Evolutionary conservation across 2,329 filamentous ascomycete genomes (phyloP).

Genomic region (Fusarium protoensiforme): DNA sequence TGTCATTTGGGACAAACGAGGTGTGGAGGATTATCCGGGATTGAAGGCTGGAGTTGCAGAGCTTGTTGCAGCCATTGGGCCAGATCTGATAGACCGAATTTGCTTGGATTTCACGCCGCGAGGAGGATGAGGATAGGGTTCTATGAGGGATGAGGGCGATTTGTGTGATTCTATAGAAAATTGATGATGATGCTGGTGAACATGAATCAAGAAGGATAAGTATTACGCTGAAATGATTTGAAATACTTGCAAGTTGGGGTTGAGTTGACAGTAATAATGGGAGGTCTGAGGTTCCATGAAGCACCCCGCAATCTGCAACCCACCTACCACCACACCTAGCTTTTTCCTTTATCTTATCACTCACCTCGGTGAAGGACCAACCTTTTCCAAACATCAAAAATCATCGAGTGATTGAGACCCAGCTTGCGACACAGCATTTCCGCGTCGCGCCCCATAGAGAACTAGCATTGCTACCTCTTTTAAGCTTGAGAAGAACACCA

Average conservation of each 20-base stretch:
- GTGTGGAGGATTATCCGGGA: constrained; percentile 59
- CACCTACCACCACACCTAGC: constrained; percentile 29
- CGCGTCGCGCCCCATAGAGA: not conserved
- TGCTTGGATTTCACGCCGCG: constrained; percentile 64
- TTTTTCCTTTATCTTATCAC: constrained; percentile 46
- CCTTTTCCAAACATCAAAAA: constrained; percentile 37
- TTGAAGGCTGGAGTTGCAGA: constrained; percentile 75
- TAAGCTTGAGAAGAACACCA: not conserved
- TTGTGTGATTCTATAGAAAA: not conserved
- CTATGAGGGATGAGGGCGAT: not conserved
- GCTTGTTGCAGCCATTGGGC: constrained; percentile 73
- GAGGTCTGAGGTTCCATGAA: not conserved
- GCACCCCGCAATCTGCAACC: constrained; percentile 34
- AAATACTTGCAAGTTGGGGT: not conserved
- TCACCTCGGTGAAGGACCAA: constrained; percentile 46
- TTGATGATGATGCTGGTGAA: not conserved
- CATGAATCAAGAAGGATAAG: not conserved
- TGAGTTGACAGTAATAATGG: not conserved
- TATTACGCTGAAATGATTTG: not conserved
- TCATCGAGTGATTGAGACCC: constrained; percentile 3
- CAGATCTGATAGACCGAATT: constrained; percentile 65
- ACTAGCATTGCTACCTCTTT: not conserved
- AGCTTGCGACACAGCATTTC: constrained; percentile 22
- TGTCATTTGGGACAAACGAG: constrained; percentile 67
- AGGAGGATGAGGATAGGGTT: constrained; percentile 5